Evolutionary conservation across 768 basidiomycete genomes (phyloP).

Genomic region (Xerocomellus chrysenteron): DNA sequence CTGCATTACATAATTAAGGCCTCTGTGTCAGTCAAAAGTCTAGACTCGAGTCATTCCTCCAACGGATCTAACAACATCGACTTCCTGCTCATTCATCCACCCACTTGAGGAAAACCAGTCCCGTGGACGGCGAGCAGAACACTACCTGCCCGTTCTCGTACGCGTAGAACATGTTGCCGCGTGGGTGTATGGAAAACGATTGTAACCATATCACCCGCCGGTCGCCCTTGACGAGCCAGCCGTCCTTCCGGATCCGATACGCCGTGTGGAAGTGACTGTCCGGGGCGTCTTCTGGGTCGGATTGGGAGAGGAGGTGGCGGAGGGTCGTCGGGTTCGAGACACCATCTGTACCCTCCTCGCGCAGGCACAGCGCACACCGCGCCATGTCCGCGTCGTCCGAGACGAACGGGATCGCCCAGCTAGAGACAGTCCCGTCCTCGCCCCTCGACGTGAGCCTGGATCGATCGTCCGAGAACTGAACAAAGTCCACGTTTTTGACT

Average conservation of each 20-base stretch:
- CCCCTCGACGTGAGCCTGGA: conserved; percentile 10
- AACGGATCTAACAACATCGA: not conserved
- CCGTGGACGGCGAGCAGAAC: not conserved
- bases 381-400: not conserved
- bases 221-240: conserved; percentile 20
- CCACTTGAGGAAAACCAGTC: conserved; percentile 1
- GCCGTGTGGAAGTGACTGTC: conserved; percentile 7
- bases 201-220: conserved; percentile 17
- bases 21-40: too few species aligned
- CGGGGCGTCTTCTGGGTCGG: conserved; percentile 7
- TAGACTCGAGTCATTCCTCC: too few species aligned
- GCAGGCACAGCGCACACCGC: not conserved
- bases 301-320: conserved; percentile 7
- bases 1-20: too few species aligned
- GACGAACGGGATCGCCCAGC: conserved; percentile 7
- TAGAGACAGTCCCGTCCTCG: conserved; percentile 7
- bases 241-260: conserved; percentile 18
- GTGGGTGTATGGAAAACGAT: not conserved
- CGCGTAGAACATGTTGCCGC: conserved; percentile 5
- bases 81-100: not conserved
- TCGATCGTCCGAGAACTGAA: conserved; percentile 11
- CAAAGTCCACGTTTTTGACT: not conserved
- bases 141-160: conserved; percentile 7
- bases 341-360: not conserved
- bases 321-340: not conserved